phyloP scores from a whole-genome alignment of 805 yeast genomes.

The Starmerella davenportii region DNA sequence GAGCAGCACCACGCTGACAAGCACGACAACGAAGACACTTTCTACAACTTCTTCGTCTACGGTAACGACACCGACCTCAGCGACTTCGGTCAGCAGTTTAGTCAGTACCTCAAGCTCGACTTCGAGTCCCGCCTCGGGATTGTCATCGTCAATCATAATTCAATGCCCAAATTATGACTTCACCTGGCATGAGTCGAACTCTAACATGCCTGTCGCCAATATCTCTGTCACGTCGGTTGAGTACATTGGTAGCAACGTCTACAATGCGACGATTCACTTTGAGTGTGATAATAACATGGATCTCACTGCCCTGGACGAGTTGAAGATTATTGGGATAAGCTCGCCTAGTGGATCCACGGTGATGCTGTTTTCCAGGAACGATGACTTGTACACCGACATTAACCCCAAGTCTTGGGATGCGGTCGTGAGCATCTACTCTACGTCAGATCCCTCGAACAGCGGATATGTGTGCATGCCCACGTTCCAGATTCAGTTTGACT shows the following conservation, averaged over 20 bases:
- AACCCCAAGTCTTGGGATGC: not conserved
- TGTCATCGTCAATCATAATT: not conserved
- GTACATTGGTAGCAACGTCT: not conserved
- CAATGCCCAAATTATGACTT: not conserved
- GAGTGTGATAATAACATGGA: not conserved
- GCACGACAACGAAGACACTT: not conserved
- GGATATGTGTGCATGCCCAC: not conserved
- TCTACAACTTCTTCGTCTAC: not conserved
- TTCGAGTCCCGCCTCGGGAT: not conserved
- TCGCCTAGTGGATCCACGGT: not conserved
- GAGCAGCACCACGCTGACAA: not conserved
- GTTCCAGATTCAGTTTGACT: not conserved
- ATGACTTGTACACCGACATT: not conserved
- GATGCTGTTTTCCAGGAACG: not conserved
- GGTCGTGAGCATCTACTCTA: not conserved
- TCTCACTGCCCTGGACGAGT: not conserved
- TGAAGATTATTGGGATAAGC: not conserved
- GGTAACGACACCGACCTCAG: not conserved
- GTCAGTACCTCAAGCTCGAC: not conserved
- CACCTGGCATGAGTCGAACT: not conserved
- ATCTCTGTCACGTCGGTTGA: not conserved
- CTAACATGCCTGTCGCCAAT: not conserved
- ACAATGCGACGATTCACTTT: not conserved
- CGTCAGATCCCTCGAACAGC: not conserved
- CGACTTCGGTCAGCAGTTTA: not conserved